These are phyloP conservation scores for Alternaria dauci DNA, from an alignment of 2,329 filamentous ascomycete genomes.

Conservation along the genomic window DNA sequence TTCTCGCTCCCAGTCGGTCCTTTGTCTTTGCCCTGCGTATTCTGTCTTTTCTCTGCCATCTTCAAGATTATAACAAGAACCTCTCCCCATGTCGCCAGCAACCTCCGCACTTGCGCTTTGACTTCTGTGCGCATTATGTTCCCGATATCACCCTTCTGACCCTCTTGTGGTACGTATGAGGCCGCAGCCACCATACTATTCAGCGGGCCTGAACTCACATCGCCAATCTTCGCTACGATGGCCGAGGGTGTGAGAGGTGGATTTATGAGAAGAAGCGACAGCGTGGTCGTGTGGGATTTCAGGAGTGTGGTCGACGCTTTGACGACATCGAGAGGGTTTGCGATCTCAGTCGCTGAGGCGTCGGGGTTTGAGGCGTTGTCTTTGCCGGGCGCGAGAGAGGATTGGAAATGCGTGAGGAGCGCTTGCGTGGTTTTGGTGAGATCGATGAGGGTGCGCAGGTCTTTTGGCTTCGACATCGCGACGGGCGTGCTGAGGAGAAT, in stretches of 20 bases:
- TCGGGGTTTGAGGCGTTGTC: constrained; percentile 11
- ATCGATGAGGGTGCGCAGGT: constrained; percentile 42
- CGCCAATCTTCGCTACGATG: constrained; percentile 72
- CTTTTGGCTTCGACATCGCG: constrained; percentile 36
- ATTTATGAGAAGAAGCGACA: constrained; percentile 86
- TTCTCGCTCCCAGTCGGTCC: constrained; percentile 36
- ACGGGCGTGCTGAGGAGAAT: too few relatives aligned
- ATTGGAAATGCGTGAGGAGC: constrained; percentile 48
- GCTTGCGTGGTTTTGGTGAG: constrained; percentile 48
- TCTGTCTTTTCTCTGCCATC: constrained; percentile 63
- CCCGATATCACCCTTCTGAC: constrained; percentile 34
- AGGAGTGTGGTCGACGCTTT: constrained; percentile 76
- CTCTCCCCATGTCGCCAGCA: constrained; percentile 69
- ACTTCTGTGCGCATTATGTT: constrained; percentile 69
- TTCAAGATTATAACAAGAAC: constrained; percentile 68
- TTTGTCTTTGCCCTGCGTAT: constrained; percentile 17
- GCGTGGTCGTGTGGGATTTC: constrained; percentile 83
- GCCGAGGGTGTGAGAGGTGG: constrained; percentile 85
- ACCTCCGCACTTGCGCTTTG: constrained; percentile 64
- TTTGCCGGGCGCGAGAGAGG: constrained; percentile 41
- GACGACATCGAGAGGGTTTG: constrained; percentile 69
- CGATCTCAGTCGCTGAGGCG: constrained; percentile 31
- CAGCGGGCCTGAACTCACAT: constrained; percentile 76
- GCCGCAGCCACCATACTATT: constrained; percentile 73
- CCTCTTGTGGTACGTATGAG: constrained; percentile 22